phyloP scores from a whole-genome alignment of 2,329 filamentous ascomycete species.

The Claviceps purpurea region DNA sequence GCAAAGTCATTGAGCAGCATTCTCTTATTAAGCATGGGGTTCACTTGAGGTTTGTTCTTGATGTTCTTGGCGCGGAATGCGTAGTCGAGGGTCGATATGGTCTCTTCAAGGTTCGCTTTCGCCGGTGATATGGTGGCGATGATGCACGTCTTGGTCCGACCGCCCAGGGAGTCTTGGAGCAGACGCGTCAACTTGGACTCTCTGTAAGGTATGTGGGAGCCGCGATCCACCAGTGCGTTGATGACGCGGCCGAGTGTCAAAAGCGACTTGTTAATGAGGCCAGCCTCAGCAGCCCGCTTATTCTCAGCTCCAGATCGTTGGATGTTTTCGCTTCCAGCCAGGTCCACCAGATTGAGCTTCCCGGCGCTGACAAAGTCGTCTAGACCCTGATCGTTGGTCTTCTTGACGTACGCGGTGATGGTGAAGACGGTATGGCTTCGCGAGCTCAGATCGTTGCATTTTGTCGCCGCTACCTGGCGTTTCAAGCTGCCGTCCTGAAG shows the following conservation, averaged over 20 bases:
- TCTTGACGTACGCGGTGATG: slow-evolving; percentile 82
- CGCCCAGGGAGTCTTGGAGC: slow-evolving; percentile 90
- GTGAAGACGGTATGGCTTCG: slow-evolving; percentile 97
- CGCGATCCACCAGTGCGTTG: slow-evolving; percentile 86
- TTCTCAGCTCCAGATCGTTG: slow-evolving; percentile 95
- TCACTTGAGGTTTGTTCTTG: slow-evolving; percentile 91
- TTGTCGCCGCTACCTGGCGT: slow-evolving; percentile 97
- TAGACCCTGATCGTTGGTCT: slow-evolving; percentile 63
- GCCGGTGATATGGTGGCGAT: slow-evolving; percentile 93
- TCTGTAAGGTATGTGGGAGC: slow-evolving; percentile 75
- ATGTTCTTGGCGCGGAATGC: slow-evolving; percentile 98
- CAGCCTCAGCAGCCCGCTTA: slow-evolving; percentile 89
- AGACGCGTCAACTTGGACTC: slow-evolving; percentile 94
- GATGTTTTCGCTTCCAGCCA: slow-evolving; percentile 96
- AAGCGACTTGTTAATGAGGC: slow-evolving; percentile 94
- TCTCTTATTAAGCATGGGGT: slow-evolving; percentile 85
- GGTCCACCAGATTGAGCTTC: slow-evolving; percentile 90
- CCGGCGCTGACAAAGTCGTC: slow-evolving; percentile 85
- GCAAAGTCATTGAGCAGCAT: slow-evolving; percentile 84
- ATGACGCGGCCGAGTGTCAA: slow-evolving; percentile 92
- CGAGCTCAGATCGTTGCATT: slow-evolving; percentile 96
- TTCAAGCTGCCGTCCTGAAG: slow-evolving; percentile 83
- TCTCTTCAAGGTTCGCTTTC: slow-evolving; percentile 92
- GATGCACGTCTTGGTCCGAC: slow-evolving; percentile 94
- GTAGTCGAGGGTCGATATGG: slow-evolving; percentile 94